Evolutionary conservation across 2,329 filamentous ascomycete genomes (phyloP).

Genomic region (Botryotinia calthae): DNA sequence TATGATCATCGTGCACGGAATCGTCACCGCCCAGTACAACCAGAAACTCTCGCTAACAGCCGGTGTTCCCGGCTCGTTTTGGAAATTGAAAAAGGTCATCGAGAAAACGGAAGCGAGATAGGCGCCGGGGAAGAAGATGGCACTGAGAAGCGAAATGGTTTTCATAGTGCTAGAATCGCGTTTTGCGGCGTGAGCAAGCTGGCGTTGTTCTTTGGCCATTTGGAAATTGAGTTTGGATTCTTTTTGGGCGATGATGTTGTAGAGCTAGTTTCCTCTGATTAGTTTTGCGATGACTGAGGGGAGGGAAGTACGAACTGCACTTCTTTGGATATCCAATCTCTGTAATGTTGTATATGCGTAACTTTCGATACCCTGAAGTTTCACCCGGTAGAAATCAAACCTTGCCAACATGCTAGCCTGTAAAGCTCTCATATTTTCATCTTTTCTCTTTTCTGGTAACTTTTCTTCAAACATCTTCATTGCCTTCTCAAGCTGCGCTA

Average conservation of each 20-base stretch:
- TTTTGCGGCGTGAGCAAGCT: conserved; percentile 42
- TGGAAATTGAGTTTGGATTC: conserved; percentile 63
- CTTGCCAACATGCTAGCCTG: conserved; percentile 53
- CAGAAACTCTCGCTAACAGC: conserved; percentile 52
- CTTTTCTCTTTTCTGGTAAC: conserved; percentile 22
- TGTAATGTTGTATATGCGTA: conserved; percentile 62
- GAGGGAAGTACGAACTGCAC: conserved; percentile 48
- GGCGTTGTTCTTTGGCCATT: conserved; percentile 47
- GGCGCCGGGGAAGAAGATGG: conserved; percentile 61
- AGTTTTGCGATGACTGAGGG: neutral
- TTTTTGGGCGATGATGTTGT: conserved; percentile 65
- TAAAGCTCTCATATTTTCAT: conserved; percentile 42
- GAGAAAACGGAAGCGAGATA: conserved; percentile 62
- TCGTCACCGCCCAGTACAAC: conserved; percentile 62
- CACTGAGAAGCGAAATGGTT: conserved; percentile 61
- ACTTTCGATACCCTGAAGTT: conserved; percentile 60
- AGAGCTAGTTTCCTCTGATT: conserved; percentile 46
- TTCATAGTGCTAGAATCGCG: conserved; percentile 57
- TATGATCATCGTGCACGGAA: conserved; percentile 56
- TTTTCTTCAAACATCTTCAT: conserved; percentile 40
- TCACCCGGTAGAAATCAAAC: conserved; percentile 59
- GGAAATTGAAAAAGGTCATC: conserved; percentile 67
- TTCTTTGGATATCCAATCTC: conserved; percentile 58
- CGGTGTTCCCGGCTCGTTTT: conserved; percentile 26
- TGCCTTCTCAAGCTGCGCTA: conserved; percentile 48